Evolutionary conservation across 805 yeast species (phyloP), one percentile per base, ranked within the genome.

Genomic region (Candida verbasci): DNA sequence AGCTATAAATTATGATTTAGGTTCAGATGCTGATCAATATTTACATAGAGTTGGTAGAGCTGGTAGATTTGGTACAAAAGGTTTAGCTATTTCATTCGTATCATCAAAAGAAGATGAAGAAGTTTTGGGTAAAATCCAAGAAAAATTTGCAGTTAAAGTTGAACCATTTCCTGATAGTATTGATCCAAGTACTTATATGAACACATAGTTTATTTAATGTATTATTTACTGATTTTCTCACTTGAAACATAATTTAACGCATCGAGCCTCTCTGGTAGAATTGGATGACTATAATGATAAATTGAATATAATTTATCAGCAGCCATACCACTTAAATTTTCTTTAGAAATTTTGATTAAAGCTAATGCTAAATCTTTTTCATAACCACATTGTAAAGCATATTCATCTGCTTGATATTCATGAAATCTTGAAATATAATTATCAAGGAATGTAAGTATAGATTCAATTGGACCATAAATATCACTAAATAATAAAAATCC

Each of bases 21-120:
- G 98, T 52, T 73, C 67, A 48, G 97, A 89, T 71, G 96, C 97
- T 47, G 97, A 91, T 67, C 97, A 93, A 68, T 91, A 93, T 69
- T 78, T 91, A 62, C 98, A 91, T 74, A 87, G 98, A 74, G 98
- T 91, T 46, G 98, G 98, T 60, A 88, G 98, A 80, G 98, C 98
- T 50, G 98, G 98, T 70, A 89, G 98, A 78, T 91, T 91, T 56
- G 98, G 98, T 74, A 91, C 98, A 60, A 91, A 91, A 73, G 98
- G 98, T 72, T 80, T 93, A 54, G 95, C 97, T 37, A 76, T 93
- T 41, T 86, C 96, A 28, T 86, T 91, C 48, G 93, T 93, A 38
- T 74, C 93, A 29, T 74, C 81, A 41, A 84, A 80, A 53, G 91
- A 81, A 46, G 98, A 93, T 59, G 88, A 87, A 65, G 86, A 82